Conservation (phyloP, 768 basidiomycete species). For the Podaxis sp. region DNA sequence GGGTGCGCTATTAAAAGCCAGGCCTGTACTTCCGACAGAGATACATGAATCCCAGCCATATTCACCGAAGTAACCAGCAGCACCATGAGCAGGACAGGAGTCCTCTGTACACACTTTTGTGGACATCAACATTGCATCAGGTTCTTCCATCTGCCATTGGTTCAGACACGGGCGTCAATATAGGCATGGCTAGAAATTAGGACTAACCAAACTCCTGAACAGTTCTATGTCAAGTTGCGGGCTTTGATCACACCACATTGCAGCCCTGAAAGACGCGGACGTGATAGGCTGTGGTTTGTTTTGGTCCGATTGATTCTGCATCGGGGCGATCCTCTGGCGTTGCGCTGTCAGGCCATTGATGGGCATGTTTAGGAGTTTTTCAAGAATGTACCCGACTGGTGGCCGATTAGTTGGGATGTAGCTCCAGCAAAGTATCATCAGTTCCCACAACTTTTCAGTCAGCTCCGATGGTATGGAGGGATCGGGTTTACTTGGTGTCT, state of each 20-base stretch:
- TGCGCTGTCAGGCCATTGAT: neutral
- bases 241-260: neutral
- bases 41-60: too few relatives aligned
- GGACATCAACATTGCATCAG: too few relatives aligned
- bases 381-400: neutral
- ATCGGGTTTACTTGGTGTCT: slow-evolving; percentile 11
- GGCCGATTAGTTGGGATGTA: neutral
- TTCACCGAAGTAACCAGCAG: too few relatives aligned
- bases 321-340: neutral
- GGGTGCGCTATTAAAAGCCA: too few relatives aligned
- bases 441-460: slow-evolving; percentile 25
- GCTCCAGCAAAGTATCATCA: neutral
- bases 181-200: neutral
- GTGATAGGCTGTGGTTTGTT: neutral
- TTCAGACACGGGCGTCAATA: neutral
- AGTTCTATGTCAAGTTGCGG: neutral
- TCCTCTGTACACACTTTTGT: too few relatives aligned
- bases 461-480: slow-evolving; percentile 19
- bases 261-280: neutral
- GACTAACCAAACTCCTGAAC: neutral
- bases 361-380: neutral
- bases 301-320: neutral
- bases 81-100: too few relatives aligned
- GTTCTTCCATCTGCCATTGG: neutral
- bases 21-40: too few relatives aligned